phyloP scores from a whole-genome alignment of 768 basidiomycete species.

The Phallus indusiatus region DNA sequence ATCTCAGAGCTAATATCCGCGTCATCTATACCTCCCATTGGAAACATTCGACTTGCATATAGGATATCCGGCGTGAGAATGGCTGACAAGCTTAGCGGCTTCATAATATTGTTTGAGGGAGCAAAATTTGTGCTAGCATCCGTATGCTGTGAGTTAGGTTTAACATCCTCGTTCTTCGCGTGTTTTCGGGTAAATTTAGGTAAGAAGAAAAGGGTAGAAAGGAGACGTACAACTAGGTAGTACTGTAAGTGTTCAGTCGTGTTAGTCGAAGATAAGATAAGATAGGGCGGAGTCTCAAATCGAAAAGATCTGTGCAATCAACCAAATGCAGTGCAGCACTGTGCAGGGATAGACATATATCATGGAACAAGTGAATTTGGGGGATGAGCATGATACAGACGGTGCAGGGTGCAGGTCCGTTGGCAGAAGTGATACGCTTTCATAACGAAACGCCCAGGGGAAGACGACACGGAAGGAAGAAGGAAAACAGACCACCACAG shows the following conservation, averaged over 20 bases:
- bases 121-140: no score
- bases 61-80: neutral
- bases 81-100: neutral
- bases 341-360: no score
- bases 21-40: neutral
- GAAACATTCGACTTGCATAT: neutral
- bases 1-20: neutral
- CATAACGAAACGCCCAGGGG: no score
- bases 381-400: no score
- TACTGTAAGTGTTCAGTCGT: neutral
- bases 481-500: no score
- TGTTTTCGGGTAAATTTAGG: no score
- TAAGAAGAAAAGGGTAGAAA: neutral
- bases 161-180: neutral
- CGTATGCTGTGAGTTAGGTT: neutral
- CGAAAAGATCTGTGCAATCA: neutral
- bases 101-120: neutral
- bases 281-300: neutral
- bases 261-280: neutral
- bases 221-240: neutral
- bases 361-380: no score
- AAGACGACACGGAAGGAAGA: no score
- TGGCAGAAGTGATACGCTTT: no score
- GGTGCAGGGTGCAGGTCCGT: no score
- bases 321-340: neutral